A percentile compares a stretch with the other conserved stretches of the same genome.
phyloP scores from a whole-genome alignment of 306 rosid genomes.

The Quercus variabilis region DNA sequence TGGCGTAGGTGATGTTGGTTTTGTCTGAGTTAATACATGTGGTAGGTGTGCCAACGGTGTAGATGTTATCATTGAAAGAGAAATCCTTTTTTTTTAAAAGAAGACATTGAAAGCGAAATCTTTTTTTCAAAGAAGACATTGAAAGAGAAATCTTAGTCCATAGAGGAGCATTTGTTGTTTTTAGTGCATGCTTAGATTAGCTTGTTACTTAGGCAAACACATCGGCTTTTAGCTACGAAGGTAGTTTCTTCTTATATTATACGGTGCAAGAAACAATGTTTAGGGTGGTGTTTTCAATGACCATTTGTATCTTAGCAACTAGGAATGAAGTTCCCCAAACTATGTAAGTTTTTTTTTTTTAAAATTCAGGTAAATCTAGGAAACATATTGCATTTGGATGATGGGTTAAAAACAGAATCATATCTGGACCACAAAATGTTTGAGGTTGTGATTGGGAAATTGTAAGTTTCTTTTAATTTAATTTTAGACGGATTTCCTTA shows the following conservation, averaged over 20 bases:
- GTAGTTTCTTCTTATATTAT: constrained; percentile 13
- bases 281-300: constrained; percentile 5
- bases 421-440: background rate
- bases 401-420: background rate
- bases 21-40: background rate
- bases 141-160: background rate
- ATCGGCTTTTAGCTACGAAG: constrained; percentile 7
- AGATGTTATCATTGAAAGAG: constrained; percentile 7
- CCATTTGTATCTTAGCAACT: background rate
- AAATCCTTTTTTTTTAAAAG: background rate
- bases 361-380: background rate
- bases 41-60: background rate
- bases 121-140: background rate
- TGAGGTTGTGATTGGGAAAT: background rate
- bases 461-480: background rate
- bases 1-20: background rate
- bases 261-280: constrained; percentile 4
- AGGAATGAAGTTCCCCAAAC: background rate
- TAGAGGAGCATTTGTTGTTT: background rate
- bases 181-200: constrained; percentile 6
- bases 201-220: background rate
- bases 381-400: background rate
- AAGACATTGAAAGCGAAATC: background rate
- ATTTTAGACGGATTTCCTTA: background rate
- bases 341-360: background rate